Base-by-base conservation (phyloP, 257 asterid genomes). In the Solanum pinnatisectum region DNA sequence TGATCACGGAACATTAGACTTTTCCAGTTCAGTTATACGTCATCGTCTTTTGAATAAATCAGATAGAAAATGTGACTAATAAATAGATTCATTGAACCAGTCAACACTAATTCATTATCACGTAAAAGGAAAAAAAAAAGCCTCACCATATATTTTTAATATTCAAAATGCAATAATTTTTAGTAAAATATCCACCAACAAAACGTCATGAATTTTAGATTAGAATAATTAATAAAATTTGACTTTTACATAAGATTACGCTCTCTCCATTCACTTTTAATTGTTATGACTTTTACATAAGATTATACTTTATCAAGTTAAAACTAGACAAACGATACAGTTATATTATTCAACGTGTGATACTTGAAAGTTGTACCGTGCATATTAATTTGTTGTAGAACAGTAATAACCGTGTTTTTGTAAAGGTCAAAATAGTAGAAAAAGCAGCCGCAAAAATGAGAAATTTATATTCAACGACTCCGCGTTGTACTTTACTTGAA, bases 361-460 rank as follows among this genome's bases (percentile, higher is more conserved):
- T 35, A 87, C 32, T 90, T 37, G 88, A 84, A 91, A 90, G 73
- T 68, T 76, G 60, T 73, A 37, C 23, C 46, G 12, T 33, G 37
- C 56, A 49, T 49, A 49, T 49, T 49, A 49, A 49, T 36, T 59
- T 39, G 0, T 37, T 15, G 14, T 67, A 63, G 79, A 39, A 71
- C 13, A 33, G 78, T 32, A 60, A 15, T 3, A 65, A 71, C 25
- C 13, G 78, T 15, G 36, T 60, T 65, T 56, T 39, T 16, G 94
- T 91, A 94, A 90, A 11, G 85, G 97, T 94, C 97, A 92, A 32
- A 56, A 7, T 65, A 93, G 85, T 88, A 88, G 87, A 25, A 89
- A 10, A 44, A 23, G 33, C 39, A 71, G 92, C 90, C 90, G 89
- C 91, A 86, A 76, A 90, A 89, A 87, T 89, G 91, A 90, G 88